These are phyloP conservation scores for Starmerella apis DNA, from an alignment of 805 yeast species.

Conservation along the genomic window DNA sequence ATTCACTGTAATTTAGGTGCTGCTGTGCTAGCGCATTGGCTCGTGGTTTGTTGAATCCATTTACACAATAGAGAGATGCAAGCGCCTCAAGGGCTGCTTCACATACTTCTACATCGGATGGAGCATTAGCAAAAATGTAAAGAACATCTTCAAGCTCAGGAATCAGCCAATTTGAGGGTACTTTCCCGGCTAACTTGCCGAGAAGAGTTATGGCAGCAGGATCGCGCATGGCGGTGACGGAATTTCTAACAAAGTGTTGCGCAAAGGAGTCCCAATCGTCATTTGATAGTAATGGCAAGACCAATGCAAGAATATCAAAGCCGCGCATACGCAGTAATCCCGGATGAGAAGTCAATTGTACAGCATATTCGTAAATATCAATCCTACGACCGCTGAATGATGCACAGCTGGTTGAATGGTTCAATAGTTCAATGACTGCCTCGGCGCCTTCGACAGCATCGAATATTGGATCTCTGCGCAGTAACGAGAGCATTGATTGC, in stretches of 20 bases:
- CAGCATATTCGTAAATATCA: not conserved
- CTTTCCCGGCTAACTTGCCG: not conserved
- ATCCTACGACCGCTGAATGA: not conserved
- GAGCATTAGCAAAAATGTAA: conserved; percentile 21
- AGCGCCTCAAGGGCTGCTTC: conserved; percentile 41
- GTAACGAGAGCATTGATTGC: not conserved
- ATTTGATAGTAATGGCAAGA: conserved; percentile 22
- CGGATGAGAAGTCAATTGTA: not conserved
- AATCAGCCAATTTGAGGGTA: conserved; percentile 18
- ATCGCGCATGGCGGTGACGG: not conserved
- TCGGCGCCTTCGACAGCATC: conserved; percentile 8
- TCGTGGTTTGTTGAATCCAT: not conserved
- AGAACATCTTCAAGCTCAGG: conserved; percentile 26
- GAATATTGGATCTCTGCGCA: not conserved
- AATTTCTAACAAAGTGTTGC: conserved; percentile 2
- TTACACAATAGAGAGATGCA: conserved; percentile 21
- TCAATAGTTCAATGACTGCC: conserved; percentile 7
- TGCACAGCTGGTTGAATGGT: not conserved
- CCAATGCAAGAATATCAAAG: conserved; percentile 27
- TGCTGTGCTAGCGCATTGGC: not conserved
- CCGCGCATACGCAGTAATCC: conserved; percentile 6
- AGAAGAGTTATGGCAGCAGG: not conserved
- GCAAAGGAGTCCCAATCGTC: conserved; percentile 21
- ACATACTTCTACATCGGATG: conserved; percentile 36
- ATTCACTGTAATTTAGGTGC: not conserved